phyloP scores from a whole-genome alignment of 768 basidiomycete species.

The Coprinopsis marcescibilis region DNA sequence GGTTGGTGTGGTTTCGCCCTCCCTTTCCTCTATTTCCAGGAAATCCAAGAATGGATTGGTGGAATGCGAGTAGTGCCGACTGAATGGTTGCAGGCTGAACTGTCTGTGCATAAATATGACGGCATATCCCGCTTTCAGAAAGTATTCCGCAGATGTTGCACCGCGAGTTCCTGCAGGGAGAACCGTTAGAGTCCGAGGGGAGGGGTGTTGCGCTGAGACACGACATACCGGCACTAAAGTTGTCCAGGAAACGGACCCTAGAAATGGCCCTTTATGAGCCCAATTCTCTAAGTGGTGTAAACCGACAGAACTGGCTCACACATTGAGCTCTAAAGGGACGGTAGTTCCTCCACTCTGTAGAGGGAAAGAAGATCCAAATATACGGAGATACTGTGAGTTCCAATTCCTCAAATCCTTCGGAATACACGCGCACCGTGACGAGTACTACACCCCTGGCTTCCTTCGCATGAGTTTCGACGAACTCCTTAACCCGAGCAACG shows the following conservation, averaged over 20 bases:
- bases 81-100: constrained; percentile 96
- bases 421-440: constrained; percentile 86
- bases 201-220: constrained; percentile 6
- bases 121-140: constrained; percentile 88
- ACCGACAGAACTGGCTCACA: constrained; percentile 59
- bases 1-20: constrained; percentile 28
- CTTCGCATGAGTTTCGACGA: constrained; percentile 61
- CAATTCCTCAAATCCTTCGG: no score
- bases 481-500: constrained; percentile 56
- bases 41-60: constrained; percentile 98
- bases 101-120: constrained; percentile 99
- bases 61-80: constrained; percentile 95
- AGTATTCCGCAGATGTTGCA: constrained; percentile 97
- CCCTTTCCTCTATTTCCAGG: constrained; percentile 56
- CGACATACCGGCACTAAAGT: constrained; percentile 88
- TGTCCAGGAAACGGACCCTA: constrained; percentile 97
- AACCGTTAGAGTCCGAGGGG: not conserved
- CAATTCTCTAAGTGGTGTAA: constrained; percentile 17
- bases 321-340: constrained; percentile 96
- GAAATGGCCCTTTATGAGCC: constrained; percentile 21
- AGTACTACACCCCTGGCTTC: constrained; percentile 77
- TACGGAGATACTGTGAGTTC: no score
- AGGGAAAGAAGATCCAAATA: constrained; percentile 9
- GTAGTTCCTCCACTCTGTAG: constrained; percentile 94
- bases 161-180: constrained; percentile 78